phyloP scores from a whole-genome alignment of 352 stramenopile species.

The Phytophthora tubulina region DNA sequence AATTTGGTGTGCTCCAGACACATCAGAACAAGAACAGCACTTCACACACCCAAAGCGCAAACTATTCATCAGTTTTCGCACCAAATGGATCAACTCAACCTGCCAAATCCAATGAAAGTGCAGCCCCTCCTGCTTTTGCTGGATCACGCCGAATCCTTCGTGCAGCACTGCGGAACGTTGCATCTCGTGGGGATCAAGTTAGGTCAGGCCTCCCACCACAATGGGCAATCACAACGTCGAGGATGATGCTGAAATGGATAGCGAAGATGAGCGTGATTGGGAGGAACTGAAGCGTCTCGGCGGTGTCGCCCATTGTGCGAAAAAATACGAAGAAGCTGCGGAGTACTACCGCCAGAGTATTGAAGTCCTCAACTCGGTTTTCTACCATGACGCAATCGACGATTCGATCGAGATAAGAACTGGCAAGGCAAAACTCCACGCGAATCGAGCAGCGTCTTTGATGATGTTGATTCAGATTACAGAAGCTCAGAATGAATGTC shows the following conservation, averaged over 20 bases:
- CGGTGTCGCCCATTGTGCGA: constrained; percentile 52
- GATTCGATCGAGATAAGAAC: constrained; percentile 55
- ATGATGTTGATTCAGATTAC: constrained; percentile 83
- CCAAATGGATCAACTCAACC: constrained; percentile 10
- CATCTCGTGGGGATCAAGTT: constrained; percentile 19
- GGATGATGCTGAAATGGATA: constrained; percentile 44
- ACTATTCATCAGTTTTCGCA: background rate
- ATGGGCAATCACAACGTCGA: constrained; percentile 8
- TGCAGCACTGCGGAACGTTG: constrained; percentile 38
- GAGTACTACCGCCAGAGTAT: constrained; percentile 70
- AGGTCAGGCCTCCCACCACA: constrained; percentile 24
- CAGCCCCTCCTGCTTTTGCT: constrained; percentile 27
- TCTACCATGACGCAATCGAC: constrained; percentile 42
- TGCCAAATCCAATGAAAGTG: constrained; percentile 7
- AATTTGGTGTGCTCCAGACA: background rate
- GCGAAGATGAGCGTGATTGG: constrained; percentile 59
- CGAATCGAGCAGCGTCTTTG: constrained; percentile 78
- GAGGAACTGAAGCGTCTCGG: constrained; percentile 70
- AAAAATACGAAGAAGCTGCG: constrained; percentile 60
- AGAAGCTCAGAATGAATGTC: constrained; percentile 78
- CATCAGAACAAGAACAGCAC: background rate
- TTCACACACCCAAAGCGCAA: background rate
- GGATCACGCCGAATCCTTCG: constrained; percentile 45
- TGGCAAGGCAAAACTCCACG: constrained; percentile 85
- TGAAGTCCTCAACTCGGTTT: constrained; percentile 55